Evolutionary conservation across 441 rosid species (phyloP), one percentile per base, ranked within the genome.

Genomic region (Pelargonium australe): DNA sequence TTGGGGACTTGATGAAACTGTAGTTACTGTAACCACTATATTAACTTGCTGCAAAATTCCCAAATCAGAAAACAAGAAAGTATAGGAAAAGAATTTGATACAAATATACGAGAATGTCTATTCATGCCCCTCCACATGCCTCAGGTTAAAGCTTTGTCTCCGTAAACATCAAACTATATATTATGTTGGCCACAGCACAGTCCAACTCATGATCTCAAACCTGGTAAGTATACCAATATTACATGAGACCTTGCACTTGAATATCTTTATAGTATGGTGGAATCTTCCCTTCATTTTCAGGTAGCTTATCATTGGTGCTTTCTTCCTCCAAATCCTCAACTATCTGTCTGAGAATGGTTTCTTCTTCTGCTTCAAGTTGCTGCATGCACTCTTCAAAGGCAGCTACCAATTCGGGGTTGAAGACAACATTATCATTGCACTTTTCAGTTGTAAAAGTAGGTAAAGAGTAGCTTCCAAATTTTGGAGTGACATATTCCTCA

Each of bases 321-420:
- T 65, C 75, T 55, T 43, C 41, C 72, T 76, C 74, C 62, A 63
- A 77, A 51, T 71, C 72, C 7, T 67, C 71, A 11, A 49, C 70
- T 34, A 79, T 77, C 64, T 79, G 80, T 61, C 72, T 55, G 68
- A 83, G 76, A 67, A 79, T 70, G 20, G 16, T 74, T 65, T 81
- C 82, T 53, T 80, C 85, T 66, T 83, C 84, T 23, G 49, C 85
- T 76, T 81, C 76, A 65, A 83, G 80, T 53, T 74, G 79, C 66
- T 75, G 78, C 83, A 81, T 77, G 51, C 79, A 25, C 68, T 74
- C 76, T 67, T 77, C 80, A 11, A 77, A 55, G 66, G 81, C 77
- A 45, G 70, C 80, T 61, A 81, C 78, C 45, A 83, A 69, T 49
- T 81, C 83, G 7, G 79, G 73, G 70, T 69, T 70, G 75, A 83